Evolutionary conservation across 2,329 filamentous ascomycete genomes (phyloP), one percentile per base, ranked within the genome.

Genomic region (Fusarium devonianum): DNA sequence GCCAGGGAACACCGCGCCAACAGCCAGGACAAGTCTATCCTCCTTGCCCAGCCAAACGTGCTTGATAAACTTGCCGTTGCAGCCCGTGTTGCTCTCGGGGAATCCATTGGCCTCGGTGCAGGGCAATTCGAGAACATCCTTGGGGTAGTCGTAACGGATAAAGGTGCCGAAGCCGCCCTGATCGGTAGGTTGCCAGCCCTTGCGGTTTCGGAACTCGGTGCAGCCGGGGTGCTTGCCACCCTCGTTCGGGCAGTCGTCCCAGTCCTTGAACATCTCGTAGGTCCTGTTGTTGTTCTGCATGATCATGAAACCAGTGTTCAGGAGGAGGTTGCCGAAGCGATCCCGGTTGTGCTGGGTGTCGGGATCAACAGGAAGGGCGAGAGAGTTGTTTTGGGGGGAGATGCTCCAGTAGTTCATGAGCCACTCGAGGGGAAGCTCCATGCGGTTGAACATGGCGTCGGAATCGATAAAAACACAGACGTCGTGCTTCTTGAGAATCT

Each of bases 271-370:
- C 21, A 82, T 78, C 22, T 76, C 69, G 53, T 74, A 73, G 1
- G 77, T 78, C 54, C 72, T 73, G 12, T 71, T 63, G 58, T 77
- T 77, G 64, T 79, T 79, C 67, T 81, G 78, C 4, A 78, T 73
- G 30, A 81, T 68, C 64, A 81, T 79, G 70, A 81, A 81, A 13
- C 78, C 78, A 2, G 78, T 79, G 69, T 81, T 81, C 60, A 75
- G 71, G 71, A 73, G 77, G 57, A 69, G 58, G 43, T 70, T 73
- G 51, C 69, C 70, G 17, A 68, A 71, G 54, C 68, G 63, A 59
- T 77, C 75, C 46, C 67, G 64, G 66, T 77, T 77, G 60, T 64
- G 62, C 23, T 71, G 62, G 22, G 53, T 49, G 17, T 67, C 58
- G 4, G 75, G 75, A 23, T 77, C 75, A 22, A 69, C 57, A 18